Evolutionary conservation across 768 basidiomycete species (phyloP).

Genomic region (Strobilomyces dryophilus): DNA sequence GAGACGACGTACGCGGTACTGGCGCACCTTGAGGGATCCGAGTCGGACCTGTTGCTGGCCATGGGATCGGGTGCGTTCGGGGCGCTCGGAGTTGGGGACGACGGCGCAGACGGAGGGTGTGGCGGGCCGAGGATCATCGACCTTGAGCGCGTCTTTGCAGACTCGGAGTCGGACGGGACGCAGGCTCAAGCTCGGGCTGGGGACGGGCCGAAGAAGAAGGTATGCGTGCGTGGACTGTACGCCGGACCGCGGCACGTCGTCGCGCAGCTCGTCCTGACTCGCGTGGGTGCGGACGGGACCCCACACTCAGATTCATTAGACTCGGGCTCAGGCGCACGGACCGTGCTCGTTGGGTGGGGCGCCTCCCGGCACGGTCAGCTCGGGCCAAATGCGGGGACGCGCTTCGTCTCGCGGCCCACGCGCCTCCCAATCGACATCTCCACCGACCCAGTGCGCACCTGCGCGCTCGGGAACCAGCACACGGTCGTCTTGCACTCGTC

Average conservation of each 20-base stretch:
- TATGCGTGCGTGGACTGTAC: slow-evolving; percentile 41
- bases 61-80: slow-evolving; percentile 88
- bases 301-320: too few relatives aligned
- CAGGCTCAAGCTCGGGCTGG: too few relatives aligned
- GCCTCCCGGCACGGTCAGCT: slow-evolving; percentile 83
- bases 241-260: slow-evolving; percentile 76
- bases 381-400: slow-evolving; percentile 33
- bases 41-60: slow-evolving; percentile 51
- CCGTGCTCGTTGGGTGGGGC: slow-evolving; percentile 74
- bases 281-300: slow-evolving; percentile 12
- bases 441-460: slow-evolving; percentile 31
- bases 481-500: slow-evolving; percentile 41
- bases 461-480: slow-evolving; percentile 52
- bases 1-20: slow-evolving; percentile 78
- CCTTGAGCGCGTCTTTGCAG: slow-evolving; percentile 27
- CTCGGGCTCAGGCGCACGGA: neutral
- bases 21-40: slow-evolving; percentile 37
- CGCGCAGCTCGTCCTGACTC: slow-evolving; percentile 34
- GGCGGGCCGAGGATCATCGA: slow-evolving; percentile 6
- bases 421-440: slow-evolving; percentile 32
- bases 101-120: neutral
- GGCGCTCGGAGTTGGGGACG: slow-evolving; percentile 58
- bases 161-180: slow-evolving; percentile 14
- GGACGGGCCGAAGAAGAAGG: slow-evolving; percentile 7
- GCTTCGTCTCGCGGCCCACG: slow-evolving; percentile 19